Conservation (phyloP, 306 rosid genomes). For the Astragalus glycyphyllos region DNA sequence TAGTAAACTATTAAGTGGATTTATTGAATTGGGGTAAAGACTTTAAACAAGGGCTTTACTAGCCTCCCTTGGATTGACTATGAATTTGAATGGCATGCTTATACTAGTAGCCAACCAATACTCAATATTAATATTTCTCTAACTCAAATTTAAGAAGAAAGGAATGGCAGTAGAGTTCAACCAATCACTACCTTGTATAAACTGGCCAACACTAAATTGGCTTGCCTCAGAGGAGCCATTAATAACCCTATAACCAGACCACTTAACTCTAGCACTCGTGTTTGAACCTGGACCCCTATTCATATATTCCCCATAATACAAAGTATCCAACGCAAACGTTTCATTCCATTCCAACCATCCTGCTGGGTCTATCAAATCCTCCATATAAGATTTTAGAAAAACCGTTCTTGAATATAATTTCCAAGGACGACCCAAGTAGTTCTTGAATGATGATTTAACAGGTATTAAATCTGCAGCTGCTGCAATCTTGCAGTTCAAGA, state of each 20-base stretch:
- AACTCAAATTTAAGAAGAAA: conserved; percentile 45
- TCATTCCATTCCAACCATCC: conserved; percentile 94
- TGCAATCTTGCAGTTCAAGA: conserved; percentile 65
- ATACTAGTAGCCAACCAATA: neutral
- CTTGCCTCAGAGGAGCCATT: conserved; percentile 61
- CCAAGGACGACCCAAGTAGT: conserved; percentile 83
- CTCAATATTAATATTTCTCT: neutral
- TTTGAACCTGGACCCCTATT: conserved; percentile 75
- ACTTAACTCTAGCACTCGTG: conserved; percentile 60
- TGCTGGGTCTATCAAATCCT: conserved; percentile 62
- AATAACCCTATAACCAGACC: conserved; percentile 79
- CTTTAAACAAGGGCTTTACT: too few relatives aligned
- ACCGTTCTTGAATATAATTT: conserved; percentile 76
- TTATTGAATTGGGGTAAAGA: too few relatives aligned
- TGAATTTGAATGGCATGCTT: neutral
- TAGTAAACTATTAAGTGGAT: too few relatives aligned
- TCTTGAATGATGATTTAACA: conserved; percentile 48
- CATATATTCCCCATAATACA: conserved; percentile 81
- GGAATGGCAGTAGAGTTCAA: conserved; percentile 64
- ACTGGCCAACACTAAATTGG: conserved; percentile 58
- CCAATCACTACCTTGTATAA: conserved; percentile 73
- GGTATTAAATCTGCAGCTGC: conserved; percentile 73
- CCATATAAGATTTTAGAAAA: conserved; percentile 54
- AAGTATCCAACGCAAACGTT: conserved; percentile 65
- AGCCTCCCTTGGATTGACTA: too few relatives aligned